These are phyloP conservation scores for Xylaria cubensis DNA, from an alignment of 495 filamentous ascomycete species.

Conservation along the genomic window DNA sequence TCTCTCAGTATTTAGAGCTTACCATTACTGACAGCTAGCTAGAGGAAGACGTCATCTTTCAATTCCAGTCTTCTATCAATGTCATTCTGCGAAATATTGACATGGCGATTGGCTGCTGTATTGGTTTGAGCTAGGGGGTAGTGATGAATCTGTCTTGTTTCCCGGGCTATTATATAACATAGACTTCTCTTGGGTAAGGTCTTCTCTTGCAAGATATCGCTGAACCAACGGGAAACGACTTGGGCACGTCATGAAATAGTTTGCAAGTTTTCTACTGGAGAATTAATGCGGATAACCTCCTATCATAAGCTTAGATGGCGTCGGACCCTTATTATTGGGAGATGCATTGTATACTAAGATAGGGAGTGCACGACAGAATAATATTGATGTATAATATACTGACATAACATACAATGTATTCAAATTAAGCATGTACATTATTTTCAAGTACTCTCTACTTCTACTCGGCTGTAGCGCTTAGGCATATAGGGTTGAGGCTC, in stretches of 20 bases:
- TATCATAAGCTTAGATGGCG: background rate
- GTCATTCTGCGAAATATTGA: background rate
- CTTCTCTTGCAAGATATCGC: background rate
- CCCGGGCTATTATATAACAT: background rate
- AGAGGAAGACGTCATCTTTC: background rate
- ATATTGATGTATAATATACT: background rate
- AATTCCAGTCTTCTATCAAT: background rate
- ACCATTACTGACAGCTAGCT: background rate
- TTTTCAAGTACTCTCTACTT: slow-evolving; percentile 12
- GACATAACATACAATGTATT: background rate
- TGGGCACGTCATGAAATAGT: background rate
- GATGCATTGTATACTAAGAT: background rate
- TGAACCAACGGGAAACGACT: background rate
- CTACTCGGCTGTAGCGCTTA: background rate
- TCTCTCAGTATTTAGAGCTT: background rate
- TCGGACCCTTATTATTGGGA: too few relatives aligned
- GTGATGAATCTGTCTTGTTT: too few relatives aligned
- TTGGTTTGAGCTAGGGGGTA: background rate
- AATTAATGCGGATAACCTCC: background rate
- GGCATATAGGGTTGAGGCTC: background rate
- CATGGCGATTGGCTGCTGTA: background rate
- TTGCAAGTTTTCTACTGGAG: background rate
- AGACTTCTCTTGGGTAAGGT: background rate
- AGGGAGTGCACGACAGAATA: too few relatives aligned
- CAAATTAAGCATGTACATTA: background rate